Evolutionary conservation across 2,329 filamentous ascomycete species (phyloP), one percentile per base, ranked within the genome.

Genomic region (Pestalotiopsis sp.): DNA sequence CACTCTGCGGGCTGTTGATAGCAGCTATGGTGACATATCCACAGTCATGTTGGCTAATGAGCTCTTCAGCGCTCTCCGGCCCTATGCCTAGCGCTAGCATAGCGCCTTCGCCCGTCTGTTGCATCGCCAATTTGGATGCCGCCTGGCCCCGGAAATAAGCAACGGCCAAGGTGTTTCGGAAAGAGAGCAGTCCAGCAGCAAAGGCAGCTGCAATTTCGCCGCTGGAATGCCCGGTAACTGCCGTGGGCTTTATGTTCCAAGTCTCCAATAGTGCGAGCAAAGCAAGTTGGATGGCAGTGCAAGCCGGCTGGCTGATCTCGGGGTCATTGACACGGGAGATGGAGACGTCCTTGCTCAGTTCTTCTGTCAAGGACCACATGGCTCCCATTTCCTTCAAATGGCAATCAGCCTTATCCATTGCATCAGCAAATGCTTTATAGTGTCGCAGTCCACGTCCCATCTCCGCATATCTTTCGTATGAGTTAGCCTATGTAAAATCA

Each of bases 261-360:
- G 11, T n/a, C 7, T 14, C 17, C 14, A 63, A 31, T 2, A 63
- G 27, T 36, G 27, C 31, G 27, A 63, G 23, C 23, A 63, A 27
- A 9, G 36, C 36, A 39, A 63, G 14, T 23, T 63, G 60, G 4
- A 63, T 27, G 23, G 60, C 60, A 11, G 80, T 82, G 68, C 78
- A 82, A 2, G 79, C 31, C 6, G 81, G 77, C 57, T 82, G 80
- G 14, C 74, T 72, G 25, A 77, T 25, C 20, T 70, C 69, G 5
- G 72, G 69, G 17, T 73, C 70, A 64, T 76, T 71, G 11, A 77
- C 70, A 1, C 67, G 56, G 59, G 73, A 74, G 12, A 68, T 70
- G 25, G 72, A 69, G 5, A 31, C 38, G n/a, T 70, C 65, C 52
- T 71, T 72, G 25, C 66, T 67, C 23, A 74, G 67, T 49, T 71